These are phyloP conservation scores for Mortierella sp. DNA, from an alignment of 371 early-diverging fungal genomes.

Conservation along the genomic window DNA sequence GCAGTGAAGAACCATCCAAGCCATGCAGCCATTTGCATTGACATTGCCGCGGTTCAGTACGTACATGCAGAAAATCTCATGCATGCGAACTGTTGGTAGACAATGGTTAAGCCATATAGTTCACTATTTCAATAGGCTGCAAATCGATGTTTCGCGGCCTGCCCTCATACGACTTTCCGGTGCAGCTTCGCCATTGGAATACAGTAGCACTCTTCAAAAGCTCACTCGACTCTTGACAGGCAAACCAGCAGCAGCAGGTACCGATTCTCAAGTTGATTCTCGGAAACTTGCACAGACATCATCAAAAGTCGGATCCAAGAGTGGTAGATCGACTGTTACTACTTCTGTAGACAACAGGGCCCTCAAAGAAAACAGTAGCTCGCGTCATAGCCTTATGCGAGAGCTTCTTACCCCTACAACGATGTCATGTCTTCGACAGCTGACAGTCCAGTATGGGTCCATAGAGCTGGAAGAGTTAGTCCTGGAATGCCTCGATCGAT, in stretches of 20 bases:
- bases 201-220: slow-evolving; percentile 28
- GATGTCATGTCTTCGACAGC: slow-evolving; percentile 29
- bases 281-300: too few species aligned
- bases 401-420: slow-evolving; percentile 3
- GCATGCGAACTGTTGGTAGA: too few species aligned
- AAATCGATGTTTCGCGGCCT: slow-evolving; percentile 37
- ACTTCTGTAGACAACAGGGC: too few species aligned
- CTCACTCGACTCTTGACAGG: slow-evolving; percentile 26
- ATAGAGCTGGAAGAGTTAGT: slow-evolving; percentile 41
- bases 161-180: slow-evolving; percentile 42
- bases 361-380: too few species aligned
- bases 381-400: slow-evolving; percentile 15
- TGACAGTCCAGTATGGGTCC: slow-evolving; percentile 43
- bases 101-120: too few species aligned
- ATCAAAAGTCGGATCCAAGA: too few species aligned
- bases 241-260: slow-evolving; percentile 2
- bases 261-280: neutral
- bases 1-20: slow-evolving; percentile 41
- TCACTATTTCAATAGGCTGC: slow-evolving; percentile 12
- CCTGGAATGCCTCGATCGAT: slow-evolving; percentile 30
- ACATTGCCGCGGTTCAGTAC: slow-evolving; percentile 50
- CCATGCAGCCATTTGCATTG: slow-evolving; percentile 52
- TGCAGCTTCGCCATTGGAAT: slow-evolving; percentile 16
- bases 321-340: too few species aligned
- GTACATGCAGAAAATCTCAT: neutral